These are phyloP conservation scores for Suhomyces vadensis DNA, from an alignment of 805 yeast species.

Conservation along the genomic window DNA sequence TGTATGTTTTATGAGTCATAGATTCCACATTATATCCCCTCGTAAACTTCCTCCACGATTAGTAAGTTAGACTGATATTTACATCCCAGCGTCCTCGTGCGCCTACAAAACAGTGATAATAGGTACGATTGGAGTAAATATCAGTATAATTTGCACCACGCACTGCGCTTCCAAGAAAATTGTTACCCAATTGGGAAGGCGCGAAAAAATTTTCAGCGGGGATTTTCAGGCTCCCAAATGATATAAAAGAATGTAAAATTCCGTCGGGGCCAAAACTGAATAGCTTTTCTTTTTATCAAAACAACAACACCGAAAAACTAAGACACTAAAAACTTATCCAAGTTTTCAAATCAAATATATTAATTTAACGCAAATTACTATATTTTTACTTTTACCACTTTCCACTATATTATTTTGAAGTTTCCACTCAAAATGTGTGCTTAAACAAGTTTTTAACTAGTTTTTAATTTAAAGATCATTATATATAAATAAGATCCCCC, in stretches of 20 bases:
- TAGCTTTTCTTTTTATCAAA: conserved; percentile 8
- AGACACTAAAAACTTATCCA: conserved; percentile 1
- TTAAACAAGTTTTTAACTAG: conserved; percentile 28
- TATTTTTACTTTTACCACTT: background rate
- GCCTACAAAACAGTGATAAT: background rate
- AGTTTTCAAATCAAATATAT: background rate
- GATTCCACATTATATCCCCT: background rate
- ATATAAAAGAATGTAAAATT: conserved; percentile 11
- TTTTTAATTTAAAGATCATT: conserved; percentile 21
- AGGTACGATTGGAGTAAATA: background rate
- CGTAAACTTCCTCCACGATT: conserved; percentile 1
- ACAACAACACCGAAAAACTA: conserved; percentile 11
- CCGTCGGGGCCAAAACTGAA: background rate
- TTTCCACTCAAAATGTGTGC: conserved; percentile 33
- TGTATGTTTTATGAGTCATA: conserved; percentile 4
- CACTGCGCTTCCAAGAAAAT: background rate
- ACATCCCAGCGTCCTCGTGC: background rate
- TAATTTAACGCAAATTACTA: conserved; percentile 3
- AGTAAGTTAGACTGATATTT: conserved; percentile 6
- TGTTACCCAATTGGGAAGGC: background rate
- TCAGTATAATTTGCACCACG: background rate
- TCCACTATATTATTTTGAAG: conserved; percentile 9
- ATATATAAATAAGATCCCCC: conserved; percentile 15
- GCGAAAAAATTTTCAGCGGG: conserved; percentile 9
- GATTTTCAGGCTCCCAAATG: background rate